Percentiles rank a stretch among this genome's conserved stretches.
Evolutionary conservation across 768 basidiomycete genomes (phyloP).

Genomic region (Trametes sanguinea): DNA sequence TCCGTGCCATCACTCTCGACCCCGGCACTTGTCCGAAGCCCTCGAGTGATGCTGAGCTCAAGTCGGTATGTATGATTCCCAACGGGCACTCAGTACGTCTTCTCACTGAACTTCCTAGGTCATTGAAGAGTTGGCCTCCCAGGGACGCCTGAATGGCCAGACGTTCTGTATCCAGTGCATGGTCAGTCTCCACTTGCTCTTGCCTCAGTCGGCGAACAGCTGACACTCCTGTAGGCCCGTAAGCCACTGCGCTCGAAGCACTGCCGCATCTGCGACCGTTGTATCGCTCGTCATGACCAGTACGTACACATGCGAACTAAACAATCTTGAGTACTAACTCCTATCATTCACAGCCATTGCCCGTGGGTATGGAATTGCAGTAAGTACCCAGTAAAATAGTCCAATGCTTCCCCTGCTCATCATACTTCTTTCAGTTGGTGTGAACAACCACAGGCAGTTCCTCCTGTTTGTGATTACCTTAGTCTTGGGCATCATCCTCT

Average conservation of each 20-base stretch:
- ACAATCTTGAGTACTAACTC: not conserved
- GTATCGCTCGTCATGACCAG: conserved; percentile 92
- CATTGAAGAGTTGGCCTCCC: conserved; percentile 87
- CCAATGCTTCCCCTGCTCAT: conserved; percentile 7
- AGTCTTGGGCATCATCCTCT: conserved; percentile 75
- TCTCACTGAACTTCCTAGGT: conserved; percentile 49
- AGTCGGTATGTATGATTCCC: conserved; percentile 53
- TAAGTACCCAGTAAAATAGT: conserved; percentile 38
- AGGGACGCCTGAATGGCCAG: conserved; percentile 89
- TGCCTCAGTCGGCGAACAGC: not conserved
- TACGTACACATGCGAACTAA: conserved; percentile 41
- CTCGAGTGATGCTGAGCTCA: conserved; percentile 80
- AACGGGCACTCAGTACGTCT: too few species aligned
- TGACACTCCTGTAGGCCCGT: conserved; percentile 52
- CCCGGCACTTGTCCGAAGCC: conserved; percentile 87
- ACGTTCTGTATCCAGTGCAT: conserved; percentile 97
- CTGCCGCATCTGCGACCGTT: conserved; percentile 88
- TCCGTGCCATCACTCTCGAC: conserved; percentile 85
- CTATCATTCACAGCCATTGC: conserved; percentile 67
- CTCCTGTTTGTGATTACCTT: conserved; percentile 88
- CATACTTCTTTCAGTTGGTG: conserved; percentile 59
- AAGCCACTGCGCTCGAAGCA: conserved; percentile 95
- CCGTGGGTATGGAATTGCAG: conserved; percentile 99
- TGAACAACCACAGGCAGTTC: conserved; percentile 95
- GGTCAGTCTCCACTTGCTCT: conserved; percentile 44